phyloP scores from a whole-genome alignment of 1,284 basidiomycete genomes.

The Cystobasidium slooffiae region DNA sequence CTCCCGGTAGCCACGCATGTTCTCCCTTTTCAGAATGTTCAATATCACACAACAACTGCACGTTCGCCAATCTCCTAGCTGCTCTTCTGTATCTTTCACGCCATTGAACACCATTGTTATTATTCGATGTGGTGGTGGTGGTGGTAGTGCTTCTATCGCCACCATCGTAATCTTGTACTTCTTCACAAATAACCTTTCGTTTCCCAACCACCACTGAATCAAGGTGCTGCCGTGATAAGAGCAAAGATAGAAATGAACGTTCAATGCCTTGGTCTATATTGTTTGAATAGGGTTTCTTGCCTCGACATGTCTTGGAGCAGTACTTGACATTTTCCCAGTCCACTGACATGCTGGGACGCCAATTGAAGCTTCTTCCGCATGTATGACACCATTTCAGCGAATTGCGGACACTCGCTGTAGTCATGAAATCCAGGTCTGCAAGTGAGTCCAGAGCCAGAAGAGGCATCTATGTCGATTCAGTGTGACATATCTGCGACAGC shows the following conservation, averaged over 20 bases:
- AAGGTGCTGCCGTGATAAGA: not conserved
- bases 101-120: conserved; percentile 5
- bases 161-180: conserved; percentile 38
- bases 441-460: no score
- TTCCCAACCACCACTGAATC: not conserved
- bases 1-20: conserved; percentile 15
- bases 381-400: conserved; percentile 30
- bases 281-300: conserved; percentile 29
- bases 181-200: conserved; percentile 29
- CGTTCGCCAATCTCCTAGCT: conserved; percentile 41
- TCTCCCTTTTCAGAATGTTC: conserved; percentile 34
- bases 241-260: conserved; percentile 15
- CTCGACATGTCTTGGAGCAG: conserved; percentile 25
- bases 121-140: not conserved
- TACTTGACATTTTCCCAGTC: conserved; percentile 40
- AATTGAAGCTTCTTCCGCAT: conserved; percentile 42
- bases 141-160: not conserved
- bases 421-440: no score
- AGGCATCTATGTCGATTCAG: no score
- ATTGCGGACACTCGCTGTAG: not conserved
- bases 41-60: conserved; percentile 32
- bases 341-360: conserved; percentile 17
- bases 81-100: conserved; percentile 39
- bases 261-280: conserved; percentile 27
- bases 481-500: no score